Conservation (phyloP, 225 moss, liverwort and hornwort genomes). For the Marchantia paleacea region DNA sequence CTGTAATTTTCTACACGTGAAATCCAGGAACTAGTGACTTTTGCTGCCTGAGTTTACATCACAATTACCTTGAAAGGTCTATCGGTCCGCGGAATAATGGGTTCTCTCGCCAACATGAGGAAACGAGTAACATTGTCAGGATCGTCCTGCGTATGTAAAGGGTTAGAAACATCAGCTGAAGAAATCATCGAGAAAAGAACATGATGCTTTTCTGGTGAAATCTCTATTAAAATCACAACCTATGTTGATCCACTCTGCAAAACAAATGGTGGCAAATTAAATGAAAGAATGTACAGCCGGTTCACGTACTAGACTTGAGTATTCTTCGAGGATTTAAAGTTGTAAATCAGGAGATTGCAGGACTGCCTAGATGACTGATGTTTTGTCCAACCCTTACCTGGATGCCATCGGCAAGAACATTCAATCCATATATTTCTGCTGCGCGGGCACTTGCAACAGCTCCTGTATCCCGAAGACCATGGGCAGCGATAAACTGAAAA, state of each 20-base stretch:
- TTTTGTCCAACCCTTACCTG: constrained; percentile 32
- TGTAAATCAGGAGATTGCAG: too few relatives aligned
- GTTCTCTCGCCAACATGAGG: constrained; percentile 10
- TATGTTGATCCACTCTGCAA: too few relatives aligned
- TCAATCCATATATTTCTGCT: constrained; percentile 71
- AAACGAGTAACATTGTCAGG: constrained; percentile 11
- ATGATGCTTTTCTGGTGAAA: not conserved
- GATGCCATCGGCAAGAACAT: constrained; percentile 67
- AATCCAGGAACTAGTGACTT: too few relatives aligned
- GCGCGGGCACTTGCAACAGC: constrained; percentile 76
- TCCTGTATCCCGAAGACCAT: constrained; percentile 59
- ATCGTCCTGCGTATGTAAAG: not conserved
- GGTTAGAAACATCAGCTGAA: not conserved
- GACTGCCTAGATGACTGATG: too few relatives aligned
- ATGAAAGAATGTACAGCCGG: too few relatives aligned
- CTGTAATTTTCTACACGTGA: too few relatives aligned
- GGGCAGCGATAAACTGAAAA: constrained; percentile 59
- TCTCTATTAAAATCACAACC: too few relatives aligned
- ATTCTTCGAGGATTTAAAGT: too few relatives aligned
- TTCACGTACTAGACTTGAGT: too few relatives aligned
- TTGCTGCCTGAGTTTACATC: too few relatives aligned
- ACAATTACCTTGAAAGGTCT: constrained; percentile 2
- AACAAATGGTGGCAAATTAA: too few relatives aligned
- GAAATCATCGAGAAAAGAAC: not conserved
- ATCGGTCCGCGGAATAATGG: constrained; percentile 1